Conservation (phyloP, 345 rosid species). For the Dovyalis caffra region DNA sequence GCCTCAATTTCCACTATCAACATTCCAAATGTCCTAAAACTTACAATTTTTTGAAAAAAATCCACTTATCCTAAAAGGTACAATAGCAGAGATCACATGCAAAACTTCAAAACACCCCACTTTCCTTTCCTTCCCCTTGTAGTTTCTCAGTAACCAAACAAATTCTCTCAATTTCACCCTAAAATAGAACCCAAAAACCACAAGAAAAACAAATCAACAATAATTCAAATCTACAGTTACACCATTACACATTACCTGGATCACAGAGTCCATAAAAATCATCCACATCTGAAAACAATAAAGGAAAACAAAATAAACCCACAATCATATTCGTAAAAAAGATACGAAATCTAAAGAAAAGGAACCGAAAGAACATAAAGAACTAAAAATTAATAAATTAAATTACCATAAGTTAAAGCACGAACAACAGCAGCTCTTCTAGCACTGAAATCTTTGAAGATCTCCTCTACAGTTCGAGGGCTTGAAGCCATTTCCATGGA, state of each 20-base stretch:
- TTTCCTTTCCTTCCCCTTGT: neutral
- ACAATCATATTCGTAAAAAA: neutral
- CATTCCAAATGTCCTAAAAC: neutral
- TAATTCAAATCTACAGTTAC: conserved; percentile 7
- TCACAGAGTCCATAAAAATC: conserved; percentile 21
- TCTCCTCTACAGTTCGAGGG: conserved; percentile 24
- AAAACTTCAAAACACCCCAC: conserved; percentile 1
- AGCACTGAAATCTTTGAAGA: conserved; percentile 26
- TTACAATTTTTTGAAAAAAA: neutral
- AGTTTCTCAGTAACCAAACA: conserved; percentile 9
- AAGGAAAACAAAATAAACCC: neutral
- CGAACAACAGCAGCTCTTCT: conserved; percentile 21
- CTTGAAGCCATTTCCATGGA: conserved; percentile 26
- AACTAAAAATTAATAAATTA: neutral
- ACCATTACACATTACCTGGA: conserved; percentile 17
- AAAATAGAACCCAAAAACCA: neutral
- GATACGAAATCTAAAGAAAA: neutral
- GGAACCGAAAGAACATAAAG: neutral
- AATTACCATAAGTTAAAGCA: conserved; percentile 21
- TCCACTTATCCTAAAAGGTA: neutral
- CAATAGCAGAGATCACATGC: neutral
- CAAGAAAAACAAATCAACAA: neutral
- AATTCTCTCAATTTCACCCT: neutral
- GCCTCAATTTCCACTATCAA: neutral
- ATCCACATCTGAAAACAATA: conserved; percentile 17